These are phyloP conservation scores for Steccherinum ochraceum DNA, from an alignment of 768 basidiomycete genomes.

Conservation along the genomic window DNA sequence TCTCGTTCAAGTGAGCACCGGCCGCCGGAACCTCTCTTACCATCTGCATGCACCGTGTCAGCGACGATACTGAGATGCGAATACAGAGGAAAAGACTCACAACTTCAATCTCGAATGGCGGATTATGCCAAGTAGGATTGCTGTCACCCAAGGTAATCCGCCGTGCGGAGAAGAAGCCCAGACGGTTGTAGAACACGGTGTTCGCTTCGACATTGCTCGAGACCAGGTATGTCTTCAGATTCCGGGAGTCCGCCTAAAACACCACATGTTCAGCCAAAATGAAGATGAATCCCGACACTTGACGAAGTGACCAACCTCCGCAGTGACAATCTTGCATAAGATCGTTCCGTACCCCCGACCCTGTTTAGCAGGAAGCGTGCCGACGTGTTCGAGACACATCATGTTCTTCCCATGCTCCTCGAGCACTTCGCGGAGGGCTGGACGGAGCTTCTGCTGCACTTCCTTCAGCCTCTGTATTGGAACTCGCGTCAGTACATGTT, in stretches of 20 bases:
- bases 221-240: constrained; percentile 7
- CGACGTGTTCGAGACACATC: constrained; percentile 1
- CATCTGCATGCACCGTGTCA: background rate
- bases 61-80: too few species aligned
- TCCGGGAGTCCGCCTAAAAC: constrained; percentile 13
- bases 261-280: too few species aligned
- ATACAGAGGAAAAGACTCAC: too few species aligned
- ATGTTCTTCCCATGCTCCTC: background rate
- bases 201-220: constrained; percentile 9
- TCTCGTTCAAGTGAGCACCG: too few species aligned
- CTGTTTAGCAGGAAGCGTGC: constrained; percentile 1
- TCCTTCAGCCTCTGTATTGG: constrained; percentile 2
- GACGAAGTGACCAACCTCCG: background rate
- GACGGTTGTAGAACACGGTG: constrained; percentile 11
- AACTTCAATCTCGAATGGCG: constrained; percentile 10
- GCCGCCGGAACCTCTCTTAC: background rate
- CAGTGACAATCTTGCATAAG: constrained; percentile 2
- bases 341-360: constrained; percentile 9
- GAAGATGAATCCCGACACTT: too few species aligned
- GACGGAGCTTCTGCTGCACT: background rate
- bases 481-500: background rate
- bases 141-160: constrained; percentile 3
- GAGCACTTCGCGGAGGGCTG: background rate
- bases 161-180: constrained; percentile 9
- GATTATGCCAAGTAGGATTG: constrained; percentile 11